A percentile compares a stretch with the other conserved stretches of the same genome.
phyloP scores from a whole-genome alignment of 139 green algal genomes.

The Chlorella sp. region DNA sequence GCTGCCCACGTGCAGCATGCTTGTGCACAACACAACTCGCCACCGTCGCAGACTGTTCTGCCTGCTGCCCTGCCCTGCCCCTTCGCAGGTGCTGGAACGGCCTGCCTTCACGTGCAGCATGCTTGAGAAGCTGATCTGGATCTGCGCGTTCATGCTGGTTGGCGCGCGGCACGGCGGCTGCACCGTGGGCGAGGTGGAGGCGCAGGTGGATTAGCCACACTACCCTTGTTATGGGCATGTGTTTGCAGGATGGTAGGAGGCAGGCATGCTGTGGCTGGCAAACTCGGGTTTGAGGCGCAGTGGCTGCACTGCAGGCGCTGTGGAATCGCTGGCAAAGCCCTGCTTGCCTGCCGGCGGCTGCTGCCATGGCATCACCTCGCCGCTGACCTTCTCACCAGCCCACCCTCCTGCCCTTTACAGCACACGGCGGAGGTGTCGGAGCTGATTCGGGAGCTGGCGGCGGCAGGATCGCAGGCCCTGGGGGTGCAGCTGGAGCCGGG shows the following conservation, averaged over 20 bases:
- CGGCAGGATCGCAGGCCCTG: conserved; percentile 65
- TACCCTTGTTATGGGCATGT: neutral
- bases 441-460: conserved; percentile 89
- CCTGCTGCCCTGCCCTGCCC: neutral
- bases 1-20: neutral
- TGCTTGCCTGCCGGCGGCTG: too few relatives aligned
- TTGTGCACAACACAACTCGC: neutral
- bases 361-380: too few relatives aligned
- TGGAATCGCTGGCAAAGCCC: too few relatives aligned
- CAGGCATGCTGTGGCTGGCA: too few relatives aligned
- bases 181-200: conserved; percentile 91
- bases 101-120: conserved; percentile 81
- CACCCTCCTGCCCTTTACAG: neutral
- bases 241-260: too few relatives aligned
- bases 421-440: conserved; percentile 64
- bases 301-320: too few relatives aligned
- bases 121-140: conserved; percentile 99
- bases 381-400: neutral
- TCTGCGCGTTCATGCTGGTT: conserved; percentile 96
- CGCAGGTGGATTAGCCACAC: conserved; percentile 15
- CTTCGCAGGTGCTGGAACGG: conserved; percentile 68
- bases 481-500: conserved; percentile 32
- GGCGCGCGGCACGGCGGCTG: conserved; percentile 76
- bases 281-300: too few relatives aligned
- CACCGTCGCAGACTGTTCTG: too few relatives aligned